Percentiles rank a stretch among this genome's conserved stretches.
Evolutionary conservation across 129 eudicot genomes (phyloP).

Genomic region (Erigeron canadensis): DNA sequence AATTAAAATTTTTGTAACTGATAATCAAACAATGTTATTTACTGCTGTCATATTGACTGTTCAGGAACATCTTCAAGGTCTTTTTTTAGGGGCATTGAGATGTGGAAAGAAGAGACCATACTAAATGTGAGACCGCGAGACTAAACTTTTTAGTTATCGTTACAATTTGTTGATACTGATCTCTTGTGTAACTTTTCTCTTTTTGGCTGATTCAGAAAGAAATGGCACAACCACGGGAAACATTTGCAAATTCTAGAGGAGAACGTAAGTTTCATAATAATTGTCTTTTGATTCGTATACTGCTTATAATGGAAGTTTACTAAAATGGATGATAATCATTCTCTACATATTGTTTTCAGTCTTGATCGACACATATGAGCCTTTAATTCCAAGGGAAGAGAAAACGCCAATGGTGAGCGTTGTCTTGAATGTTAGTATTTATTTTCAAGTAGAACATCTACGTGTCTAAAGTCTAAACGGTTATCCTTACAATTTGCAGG

Average conservation of each 20-base stretch:
- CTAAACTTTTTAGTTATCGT: not conserved
- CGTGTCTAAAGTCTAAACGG: not conserved
- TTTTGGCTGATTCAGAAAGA: slow-evolving; percentile 59
- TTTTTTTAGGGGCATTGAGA: slow-evolving; percentile 67
- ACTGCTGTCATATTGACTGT: not conserved
- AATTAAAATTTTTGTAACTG: not conserved
- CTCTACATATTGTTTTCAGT: slow-evolving; percentile 44
- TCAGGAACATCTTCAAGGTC: slow-evolving; percentile 96
- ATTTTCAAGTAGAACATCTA: not conserved
- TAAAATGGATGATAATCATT: not conserved
- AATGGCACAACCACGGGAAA: slow-evolving; percentile 45
- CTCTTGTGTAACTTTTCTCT: slow-evolving; percentile 3
- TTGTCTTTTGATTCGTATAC: not conserved
- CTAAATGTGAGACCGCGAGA: slow-evolving; percentile 45
- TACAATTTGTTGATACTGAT: not conserved
- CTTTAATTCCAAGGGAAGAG: slow-evolving; percentile 66
- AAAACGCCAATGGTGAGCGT: slow-evolving; percentile 69
- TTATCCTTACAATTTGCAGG: slow-evolving; percentile 38
- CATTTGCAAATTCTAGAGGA: slow-evolving; percentile 64
- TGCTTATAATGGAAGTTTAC: not conserved
- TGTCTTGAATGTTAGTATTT: slow-evolving; percentile 4
- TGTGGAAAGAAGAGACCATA: slow-evolving; percentile 93
- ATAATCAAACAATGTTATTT: slow-evolving; percentile 1
- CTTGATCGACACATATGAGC: slow-evolving; percentile 73
- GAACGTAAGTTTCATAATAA: slow-evolving; percentile 60